Conservation (phyloP, 176 grass and related monocot genomes). For the Aegilops speltoides region DNA sequence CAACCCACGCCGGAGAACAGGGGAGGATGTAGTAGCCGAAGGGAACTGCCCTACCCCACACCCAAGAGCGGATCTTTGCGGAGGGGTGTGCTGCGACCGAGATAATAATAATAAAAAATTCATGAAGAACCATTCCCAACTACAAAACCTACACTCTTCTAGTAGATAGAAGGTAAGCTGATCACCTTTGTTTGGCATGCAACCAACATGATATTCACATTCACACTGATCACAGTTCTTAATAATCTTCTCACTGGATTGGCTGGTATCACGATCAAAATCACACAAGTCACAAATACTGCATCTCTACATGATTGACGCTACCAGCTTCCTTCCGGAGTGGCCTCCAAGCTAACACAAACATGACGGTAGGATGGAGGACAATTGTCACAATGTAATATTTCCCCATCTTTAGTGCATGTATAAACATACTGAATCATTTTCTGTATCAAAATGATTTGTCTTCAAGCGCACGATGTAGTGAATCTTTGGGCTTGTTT, state of each 20-base stretch:
- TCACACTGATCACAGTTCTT: conserved; percentile 73
- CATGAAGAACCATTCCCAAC: conserved; percentile 63
- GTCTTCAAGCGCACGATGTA: conserved; percentile 41
- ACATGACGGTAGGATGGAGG: conserved; percentile 61
- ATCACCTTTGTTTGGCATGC: conserved; percentile 35
- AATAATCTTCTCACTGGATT: conserved; percentile 49
- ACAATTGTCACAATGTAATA: conserved; percentile 66
- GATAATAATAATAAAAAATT: conserved; percentile 75
- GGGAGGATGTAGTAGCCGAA: no score
- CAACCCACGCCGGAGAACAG: no score
- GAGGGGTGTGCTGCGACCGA: no score
- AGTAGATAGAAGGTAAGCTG: conserved; percentile 29
- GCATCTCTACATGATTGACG: conserved; percentile 61
- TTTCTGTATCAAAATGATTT: conserved; percentile 43
- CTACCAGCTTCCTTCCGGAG: conserved; percentile 61
- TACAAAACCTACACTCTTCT: conserved; percentile 64
- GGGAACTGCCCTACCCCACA: no score
- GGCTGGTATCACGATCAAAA: conserved; percentile 44
- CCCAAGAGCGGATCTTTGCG: no score
- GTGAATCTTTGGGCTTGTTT: conserved; percentile 26
- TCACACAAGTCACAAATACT: conserved; percentile 52
- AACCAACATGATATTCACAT: conserved; percentile 76
- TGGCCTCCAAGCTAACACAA: conserved; percentile 63
- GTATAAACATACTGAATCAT: conserved; percentile 61
- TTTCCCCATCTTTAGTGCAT: conserved; percentile 55